Base-by-base conservation (phyloP, 352 stramenopile species). In the Globisporangium lucens region DNA sequence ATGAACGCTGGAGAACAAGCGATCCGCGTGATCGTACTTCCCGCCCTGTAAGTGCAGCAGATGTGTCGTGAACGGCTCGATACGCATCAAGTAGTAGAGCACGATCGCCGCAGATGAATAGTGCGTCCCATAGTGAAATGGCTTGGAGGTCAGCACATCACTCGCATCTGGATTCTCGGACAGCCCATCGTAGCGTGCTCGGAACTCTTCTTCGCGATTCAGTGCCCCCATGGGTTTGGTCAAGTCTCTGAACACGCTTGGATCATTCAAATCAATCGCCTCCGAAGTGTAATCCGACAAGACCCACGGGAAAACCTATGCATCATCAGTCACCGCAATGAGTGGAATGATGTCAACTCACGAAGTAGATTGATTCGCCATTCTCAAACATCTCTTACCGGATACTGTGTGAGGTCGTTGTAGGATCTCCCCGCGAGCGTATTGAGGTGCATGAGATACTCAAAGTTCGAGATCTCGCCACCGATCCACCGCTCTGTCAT, bases 371-470 rank as follows among this genome's bases (percentile, higher is more conserved):
- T n/a, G 3, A 17, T 33, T 24, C n/a, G 38, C 38, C 38, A 46
- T 46, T 15, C 13, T 12, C 47, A 71, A 41, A 1, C 33, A 9
- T 2, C n/a, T 52, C 71, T 38, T 57, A 89, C 95, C 29, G 97
- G 97, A 71, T 99, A 99, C 72, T 99, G 97, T 65, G 93, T 99
- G 7, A 99, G 89, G 58, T 99, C 97, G 79, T 99, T 99, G 77
- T 98, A 99, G 56, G 89, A 98, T n/a, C 97, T 73, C 8, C 97
- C 97, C 3, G 96, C 97, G 27, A 99, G 81, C 4, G 95, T 97
- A 75, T 99, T 99, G 38, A 99, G 83, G 68, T 98, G 89, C 73
- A 98, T 97, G 29, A 99, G 77, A 69, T 99, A 99, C 61, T 98
- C 97, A 66, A 99, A 99, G 51, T 93, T 94, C 9, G 86, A 83